Evolutionary conservation across 805 yeast species (phyloP).

Genomic region (Nakazawaea ambrosiae): DNA sequence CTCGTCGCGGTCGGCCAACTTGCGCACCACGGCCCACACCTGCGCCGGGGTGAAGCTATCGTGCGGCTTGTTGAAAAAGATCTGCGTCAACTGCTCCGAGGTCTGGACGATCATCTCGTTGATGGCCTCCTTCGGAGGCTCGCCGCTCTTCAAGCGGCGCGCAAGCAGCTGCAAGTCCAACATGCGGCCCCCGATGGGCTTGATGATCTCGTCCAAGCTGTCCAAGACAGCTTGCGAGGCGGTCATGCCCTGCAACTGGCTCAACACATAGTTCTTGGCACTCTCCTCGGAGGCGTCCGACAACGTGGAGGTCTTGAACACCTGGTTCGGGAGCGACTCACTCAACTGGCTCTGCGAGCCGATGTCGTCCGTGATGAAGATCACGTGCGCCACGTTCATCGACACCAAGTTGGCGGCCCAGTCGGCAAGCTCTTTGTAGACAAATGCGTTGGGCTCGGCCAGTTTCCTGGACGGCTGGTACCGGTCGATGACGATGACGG

Average conservation of each 20-base stretch:
- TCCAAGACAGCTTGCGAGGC: conserved; percentile 16
- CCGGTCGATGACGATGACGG: conserved; percentile 78
- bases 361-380: conserved; percentile 80
- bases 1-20: conserved; percentile 42
- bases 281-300: conserved; percentile 75
- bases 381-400: conserved; percentile 82
- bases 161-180: conserved; percentile 86
- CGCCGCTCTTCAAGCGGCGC: conserved; percentile 85
- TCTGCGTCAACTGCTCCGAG: conserved; percentile 81
- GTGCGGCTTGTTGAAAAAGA: conserved; percentile 43
- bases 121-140: conserved; percentile 68
- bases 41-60: conserved; percentile 62
- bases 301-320: conserved; percentile 65
- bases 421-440: conserved; percentile 70
- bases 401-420: conserved; percentile 81
- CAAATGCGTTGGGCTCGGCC: conserved; percentile 50
- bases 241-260: conserved; percentile 34
- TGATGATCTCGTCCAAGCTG: conserved; percentile 49
- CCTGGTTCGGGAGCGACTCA: conserved; percentile 77
- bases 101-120: conserved; percentile 78
- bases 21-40: conserved; percentile 77
- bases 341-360: conserved; percentile 64
- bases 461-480: conserved; percentile 51
- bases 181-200: conserved; percentile 92
- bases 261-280: conserved; percentile 62